Percentiles rank a stretch among this genome's conserved stretches.
Conservation (phyloP, 495 filamentous ascomycete genomes). For the Mycothermus thermophilus region DNA sequence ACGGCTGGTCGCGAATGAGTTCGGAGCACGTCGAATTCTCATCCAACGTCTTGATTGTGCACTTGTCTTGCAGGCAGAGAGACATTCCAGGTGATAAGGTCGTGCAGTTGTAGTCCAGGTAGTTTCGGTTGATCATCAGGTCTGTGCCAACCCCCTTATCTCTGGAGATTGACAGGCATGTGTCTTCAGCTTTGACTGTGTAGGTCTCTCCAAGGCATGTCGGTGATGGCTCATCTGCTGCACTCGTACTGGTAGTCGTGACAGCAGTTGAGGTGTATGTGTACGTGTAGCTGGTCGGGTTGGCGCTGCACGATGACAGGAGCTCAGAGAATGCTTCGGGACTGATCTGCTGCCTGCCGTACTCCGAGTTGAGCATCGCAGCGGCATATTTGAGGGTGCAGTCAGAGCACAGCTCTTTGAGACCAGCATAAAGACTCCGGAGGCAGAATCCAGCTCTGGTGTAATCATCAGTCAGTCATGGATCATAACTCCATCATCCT, state of each 20-base stretch:
- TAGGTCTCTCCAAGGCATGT: background rate
- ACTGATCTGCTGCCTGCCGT: background rate
- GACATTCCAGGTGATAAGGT: background rate
- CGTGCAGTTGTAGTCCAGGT: background rate
- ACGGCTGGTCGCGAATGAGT: background rate
- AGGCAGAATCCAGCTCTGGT: background rate
- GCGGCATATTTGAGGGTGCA: background rate
- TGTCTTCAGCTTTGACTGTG: background rate
- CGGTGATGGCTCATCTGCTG: background rate
- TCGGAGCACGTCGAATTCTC: background rate
- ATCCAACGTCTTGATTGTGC: background rate
- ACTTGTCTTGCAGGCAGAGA: background rate
- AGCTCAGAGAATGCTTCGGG: background rate
- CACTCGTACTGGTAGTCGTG: background rate
- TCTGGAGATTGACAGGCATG: background rate
- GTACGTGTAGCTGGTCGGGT: background rate
- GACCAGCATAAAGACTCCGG: background rate
- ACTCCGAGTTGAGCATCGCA: background rate
- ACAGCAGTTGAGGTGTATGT: background rate
- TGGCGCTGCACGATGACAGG: background rate
- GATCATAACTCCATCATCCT: background rate
- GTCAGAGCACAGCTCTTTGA: background rate
- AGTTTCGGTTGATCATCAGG: background rate
- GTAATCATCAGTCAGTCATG: background rate
- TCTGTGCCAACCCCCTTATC: background rate